Evolutionary conservation across 2,329 filamentous ascomycete genomes (phyloP).

Genomic region (Monosporascus sp.): DNA sequence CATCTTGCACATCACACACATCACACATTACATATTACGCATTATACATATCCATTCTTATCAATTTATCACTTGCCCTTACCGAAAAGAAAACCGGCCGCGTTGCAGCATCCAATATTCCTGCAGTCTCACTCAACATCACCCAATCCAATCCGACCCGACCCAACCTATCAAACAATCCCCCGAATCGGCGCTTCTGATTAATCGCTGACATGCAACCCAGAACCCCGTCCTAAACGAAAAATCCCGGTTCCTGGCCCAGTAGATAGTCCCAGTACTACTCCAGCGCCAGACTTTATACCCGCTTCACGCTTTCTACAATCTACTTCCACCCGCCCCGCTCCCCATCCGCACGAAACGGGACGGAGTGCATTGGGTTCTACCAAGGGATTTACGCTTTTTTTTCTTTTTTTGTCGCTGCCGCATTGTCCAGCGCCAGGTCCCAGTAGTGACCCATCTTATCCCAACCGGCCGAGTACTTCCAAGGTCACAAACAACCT

Average conservation of each 20-base stretch:
- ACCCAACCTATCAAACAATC: too few relatives aligned
- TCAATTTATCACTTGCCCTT: too few relatives aligned
- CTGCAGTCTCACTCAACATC: too few relatives aligned
- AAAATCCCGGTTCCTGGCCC: background rate
- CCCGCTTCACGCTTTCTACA: background rate
- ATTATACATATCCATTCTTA: too few relatives aligned
- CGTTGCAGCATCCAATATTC: too few relatives aligned
- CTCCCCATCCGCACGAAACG: background rate
- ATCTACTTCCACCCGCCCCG: background rate
- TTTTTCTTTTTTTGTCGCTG: background rate
- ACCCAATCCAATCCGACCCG: too few relatives aligned
- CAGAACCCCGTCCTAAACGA: too few relatives aligned
- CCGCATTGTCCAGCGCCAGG: background rate
- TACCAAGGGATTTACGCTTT: background rate
- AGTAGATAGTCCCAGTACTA: background rate
- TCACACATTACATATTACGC: too few relatives aligned
- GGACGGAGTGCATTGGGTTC: background rate
- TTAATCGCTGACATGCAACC: too few relatives aligned
- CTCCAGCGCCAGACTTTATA: background rate
- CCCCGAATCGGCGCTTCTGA: too few relatives aligned
- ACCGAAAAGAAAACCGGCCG: too few relatives aligned
- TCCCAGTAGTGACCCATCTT: background rate
- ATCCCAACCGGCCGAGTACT: background rate
- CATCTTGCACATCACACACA: too few relatives aligned
- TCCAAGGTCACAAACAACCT: background rate